These are phyloP conservation scores for Camelina sativa DNA, from an alignment of 345 rosid genomes.

Conservation along the genomic window DNA sequence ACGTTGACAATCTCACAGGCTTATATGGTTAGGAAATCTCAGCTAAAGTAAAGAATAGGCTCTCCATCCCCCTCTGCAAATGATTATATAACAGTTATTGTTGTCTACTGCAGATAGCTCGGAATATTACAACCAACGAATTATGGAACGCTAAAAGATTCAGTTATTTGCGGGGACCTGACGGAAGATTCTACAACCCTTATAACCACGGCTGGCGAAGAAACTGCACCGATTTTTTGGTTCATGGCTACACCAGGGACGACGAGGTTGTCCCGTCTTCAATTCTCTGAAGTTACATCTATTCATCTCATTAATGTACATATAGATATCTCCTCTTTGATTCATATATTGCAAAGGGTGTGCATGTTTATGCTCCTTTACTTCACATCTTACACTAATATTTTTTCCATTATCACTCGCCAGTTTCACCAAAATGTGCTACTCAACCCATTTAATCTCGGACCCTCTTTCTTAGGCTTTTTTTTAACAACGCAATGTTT, in stretches of 20 bases:
- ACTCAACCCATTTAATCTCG: background rate
- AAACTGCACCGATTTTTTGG: slow-evolving; percentile 82
- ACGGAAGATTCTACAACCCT: slow-evolving; percentile 86
- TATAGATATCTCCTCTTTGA: background rate
- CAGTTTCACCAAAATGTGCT: background rate
- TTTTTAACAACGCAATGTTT: too few relatives aligned
- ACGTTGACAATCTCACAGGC: slow-evolving; percentile 70
- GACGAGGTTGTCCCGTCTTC: slow-evolving; percentile 79
- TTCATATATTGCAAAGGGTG: background rate
- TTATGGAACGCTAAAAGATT: slow-evolving; percentile 71
- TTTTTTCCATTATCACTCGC: background rate
- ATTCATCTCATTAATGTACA: slow-evolving; percentile 10
- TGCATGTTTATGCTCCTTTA: background rate
- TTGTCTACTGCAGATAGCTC: slow-evolving; percentile 66
- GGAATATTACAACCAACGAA: slow-evolving; percentile 91
- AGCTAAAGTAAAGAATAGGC: slow-evolving; percentile 2
- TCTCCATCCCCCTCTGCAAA: slow-evolving; percentile 1
- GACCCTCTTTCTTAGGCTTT: background rate
- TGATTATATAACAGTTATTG: slow-evolving; percentile 16
- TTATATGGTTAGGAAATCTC: slow-evolving; percentile 61
- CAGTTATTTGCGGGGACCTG: slow-evolving; percentile 74
- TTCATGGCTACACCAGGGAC: slow-evolving; percentile 71
- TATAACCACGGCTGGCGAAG: slow-evolving; percentile 89
- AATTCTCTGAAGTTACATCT: slow-evolving; percentile 53
- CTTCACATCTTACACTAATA: background rate